Evolutionary conservation across 177 flowering plant genomes (phyloP).

Genomic region (Tripterygium wilfordii): DNA sequence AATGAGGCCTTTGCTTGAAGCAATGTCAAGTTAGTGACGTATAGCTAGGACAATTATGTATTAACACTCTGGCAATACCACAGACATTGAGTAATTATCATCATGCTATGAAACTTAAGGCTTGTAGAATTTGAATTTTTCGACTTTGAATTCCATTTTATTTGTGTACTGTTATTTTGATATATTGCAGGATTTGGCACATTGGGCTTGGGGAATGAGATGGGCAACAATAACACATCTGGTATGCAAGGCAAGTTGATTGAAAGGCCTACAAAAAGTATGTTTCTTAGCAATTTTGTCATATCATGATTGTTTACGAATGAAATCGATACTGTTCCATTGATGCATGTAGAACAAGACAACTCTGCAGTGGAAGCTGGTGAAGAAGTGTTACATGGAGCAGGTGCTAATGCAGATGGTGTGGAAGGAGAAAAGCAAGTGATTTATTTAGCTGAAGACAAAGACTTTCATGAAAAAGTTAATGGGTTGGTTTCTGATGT

Average conservation of each 20-base stretch:
- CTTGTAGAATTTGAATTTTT: not conserved
- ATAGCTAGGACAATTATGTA: conserved; percentile 15
- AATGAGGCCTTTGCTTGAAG: conserved; percentile 33
- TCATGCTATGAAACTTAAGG: conserved; percentile 22
- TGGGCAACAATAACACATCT: conserved; percentile 46
- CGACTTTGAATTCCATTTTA: not conserved
- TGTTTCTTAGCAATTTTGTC: not conserved
- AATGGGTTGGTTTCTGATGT: conserved; percentile 13
- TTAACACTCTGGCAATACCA: conserved; percentile 31
- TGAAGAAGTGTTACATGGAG: conserved; percentile 14
- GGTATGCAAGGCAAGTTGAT: conserved; percentile 35
- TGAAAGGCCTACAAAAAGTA: not conserved
- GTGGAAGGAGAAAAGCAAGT: conserved; percentile 14
- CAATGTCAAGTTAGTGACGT: conserved; percentile 11
- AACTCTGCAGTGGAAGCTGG: conserved; percentile 7
- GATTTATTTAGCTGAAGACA: conserved; percentile 8
- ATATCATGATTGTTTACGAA: not conserved
- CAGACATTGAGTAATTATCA: conserved; percentile 20
- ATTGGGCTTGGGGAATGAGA: conserved; percentile 44
- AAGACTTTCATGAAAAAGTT: conserved; percentile 16
- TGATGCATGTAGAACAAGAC: conserved; percentile 38
- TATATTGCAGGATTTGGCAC: conserved; percentile 24
- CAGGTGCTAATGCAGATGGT: conserved; percentile 6
- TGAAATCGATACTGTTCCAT: too few species aligned
- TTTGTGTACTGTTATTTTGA: conserved; percentile 1